Conservation (phyloP, 352 stramenopile species). For the Peronosclerospora sorghi region DNA sequence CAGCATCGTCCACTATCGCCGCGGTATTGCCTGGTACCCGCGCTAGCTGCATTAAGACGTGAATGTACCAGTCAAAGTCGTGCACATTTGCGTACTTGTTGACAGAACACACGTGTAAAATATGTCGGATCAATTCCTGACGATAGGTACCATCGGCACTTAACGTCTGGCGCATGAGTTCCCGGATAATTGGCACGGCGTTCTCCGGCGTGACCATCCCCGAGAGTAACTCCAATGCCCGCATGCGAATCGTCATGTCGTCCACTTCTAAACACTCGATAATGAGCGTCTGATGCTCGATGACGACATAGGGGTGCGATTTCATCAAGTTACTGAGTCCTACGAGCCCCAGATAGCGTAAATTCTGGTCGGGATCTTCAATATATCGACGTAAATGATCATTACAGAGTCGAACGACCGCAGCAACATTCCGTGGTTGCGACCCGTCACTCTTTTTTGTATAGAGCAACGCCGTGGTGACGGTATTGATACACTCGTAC, state of each 20-base stretch:
- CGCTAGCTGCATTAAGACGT: conserved; percentile 92
- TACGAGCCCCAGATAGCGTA: conserved; percentile 97
- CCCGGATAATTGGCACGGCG: conserved; percentile 91
- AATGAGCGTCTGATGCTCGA: conserved; percentile 92
- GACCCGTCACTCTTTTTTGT: conserved; percentile 93
- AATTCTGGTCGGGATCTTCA: conserved; percentile 97
- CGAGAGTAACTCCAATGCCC: conserved; percentile 91
- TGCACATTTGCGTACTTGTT: conserved; percentile 97
- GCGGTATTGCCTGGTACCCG: conserved; percentile 78
- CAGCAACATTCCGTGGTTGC: conserved; percentile 88
- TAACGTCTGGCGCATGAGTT: conserved; percentile 93
- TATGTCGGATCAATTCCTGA: conserved; percentile 92
- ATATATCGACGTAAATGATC: conserved; percentile 94
- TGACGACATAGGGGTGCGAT: conserved; percentile 91
- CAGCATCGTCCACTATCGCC: conserved; percentile 21
- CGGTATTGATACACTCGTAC: conserved; percentile 96
- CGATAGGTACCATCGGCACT: conserved; percentile 89
- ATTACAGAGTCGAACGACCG: conserved; percentile 92
- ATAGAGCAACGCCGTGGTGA: conserved; percentile 95
- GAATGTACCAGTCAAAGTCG: conserved; percentile 98
- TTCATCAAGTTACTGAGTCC: conserved; percentile 95
- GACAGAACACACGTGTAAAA: conserved; percentile 92
- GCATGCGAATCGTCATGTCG: conserved; percentile 97
- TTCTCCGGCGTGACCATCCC: conserved; percentile 95
- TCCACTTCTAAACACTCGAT: conserved; percentile 95